A percentile compares a stretch with the other conserved stretches of the same genome.
Evolutionary conservation across 805 yeast genomes (phyloP).

Genomic region (Nakazawaea ernobii): DNA sequence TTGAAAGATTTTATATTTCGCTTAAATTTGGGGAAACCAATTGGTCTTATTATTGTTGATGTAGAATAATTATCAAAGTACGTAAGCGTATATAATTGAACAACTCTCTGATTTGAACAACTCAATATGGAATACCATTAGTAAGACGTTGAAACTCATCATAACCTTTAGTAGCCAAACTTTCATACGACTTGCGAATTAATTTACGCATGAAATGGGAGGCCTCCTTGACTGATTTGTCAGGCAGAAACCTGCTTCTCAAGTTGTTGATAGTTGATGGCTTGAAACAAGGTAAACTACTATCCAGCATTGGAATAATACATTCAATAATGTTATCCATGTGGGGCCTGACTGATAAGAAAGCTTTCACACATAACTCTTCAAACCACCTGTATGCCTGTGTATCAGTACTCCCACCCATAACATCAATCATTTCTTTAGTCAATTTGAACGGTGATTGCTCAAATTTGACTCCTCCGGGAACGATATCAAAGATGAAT

Average conservation of each 20-base stretch:
- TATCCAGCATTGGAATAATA: constrained; percentile 88
- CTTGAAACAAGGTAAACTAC: constrained; percentile 95
- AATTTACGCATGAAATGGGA: constrained; percentile 69
- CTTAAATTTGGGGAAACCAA: no score
- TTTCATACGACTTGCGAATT: constrained; percentile 77
- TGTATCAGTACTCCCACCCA: constrained; percentile 86
- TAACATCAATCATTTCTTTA: constrained; percentile 90
- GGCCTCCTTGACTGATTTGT: constrained; percentile 80
- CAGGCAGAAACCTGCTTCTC: constrained; percentile 72
- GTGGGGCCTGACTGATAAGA: constrained; percentile 80
- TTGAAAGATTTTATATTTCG: no score
- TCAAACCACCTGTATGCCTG: constrained; percentile 93
- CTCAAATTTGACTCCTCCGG: constrained; percentile 97
- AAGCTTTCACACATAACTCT: constrained; percentile 91
- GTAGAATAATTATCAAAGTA: not conserved
- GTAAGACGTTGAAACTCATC: constrained; percentile 96
- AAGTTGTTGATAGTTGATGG: constrained; percentile 78
- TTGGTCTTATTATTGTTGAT: not conserved
- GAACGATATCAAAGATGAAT: constrained; percentile 96
- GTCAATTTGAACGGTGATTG: constrained; percentile 98
- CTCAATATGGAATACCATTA: constrained; percentile 89
- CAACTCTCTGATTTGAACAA: not conserved
- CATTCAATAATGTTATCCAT: constrained; percentile 80
- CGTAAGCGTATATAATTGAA: not conserved
- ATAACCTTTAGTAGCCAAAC: constrained; percentile 87